These are phyloP conservation scores for Phycomyces blakesleeanus DNA, from an alignment of 192 early-diverging fungal genomes.

Conservation along the genomic window DNA sequence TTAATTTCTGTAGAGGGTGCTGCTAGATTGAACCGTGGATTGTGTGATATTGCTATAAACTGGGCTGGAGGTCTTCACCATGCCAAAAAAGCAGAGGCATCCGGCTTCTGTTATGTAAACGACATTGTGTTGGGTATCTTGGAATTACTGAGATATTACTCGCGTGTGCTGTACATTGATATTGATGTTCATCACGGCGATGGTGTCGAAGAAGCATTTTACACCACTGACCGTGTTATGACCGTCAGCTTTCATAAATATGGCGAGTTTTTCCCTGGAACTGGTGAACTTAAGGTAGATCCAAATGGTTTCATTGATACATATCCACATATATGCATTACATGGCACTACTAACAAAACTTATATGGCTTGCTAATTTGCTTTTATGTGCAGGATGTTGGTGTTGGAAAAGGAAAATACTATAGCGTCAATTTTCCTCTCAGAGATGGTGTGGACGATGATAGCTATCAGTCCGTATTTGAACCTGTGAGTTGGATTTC, in stretches of 20 bases:
- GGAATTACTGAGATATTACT: conserved; percentile 58
- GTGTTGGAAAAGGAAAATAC: conserved; percentile 82
- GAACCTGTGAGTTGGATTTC: conserved; percentile 44
- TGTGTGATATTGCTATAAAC: conserved; percentile 85
- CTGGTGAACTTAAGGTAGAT: conserved; percentile 65
- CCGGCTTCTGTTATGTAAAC: conserved; percentile 95
- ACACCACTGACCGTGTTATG: conserved; percentile 91
- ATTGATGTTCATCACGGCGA: conserved; percentile 93
- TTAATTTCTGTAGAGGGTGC: conserved; percentile 75
- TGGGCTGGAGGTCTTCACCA: conserved; percentile 91
- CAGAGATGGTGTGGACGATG: conserved; percentile 93
- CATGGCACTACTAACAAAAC: too few relatives aligned
- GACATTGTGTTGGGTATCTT: conserved; percentile 80
- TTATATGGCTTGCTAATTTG: neutral
- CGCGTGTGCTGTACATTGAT: conserved; percentile 93
- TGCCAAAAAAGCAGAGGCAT: conserved; percentile 78
- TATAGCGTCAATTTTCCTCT: conserved; percentile 95
- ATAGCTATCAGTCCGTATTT: conserved; percentile 70
- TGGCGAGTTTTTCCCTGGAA: conserved; percentile 95
- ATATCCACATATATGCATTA: too few relatives aligned
- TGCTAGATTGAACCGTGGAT: conserved; percentile 74
- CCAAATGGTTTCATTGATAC: too few relatives aligned
- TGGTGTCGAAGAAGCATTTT: conserved; percentile 94
- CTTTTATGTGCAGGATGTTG: conserved; percentile 69
- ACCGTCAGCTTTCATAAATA: conserved; percentile 95